A percentile compares a stretch with the other conserved stretches of the same genome.
phyloP scores from a whole-genome alignment of 345 rosid species.

The Sonneratia alba region DNA sequence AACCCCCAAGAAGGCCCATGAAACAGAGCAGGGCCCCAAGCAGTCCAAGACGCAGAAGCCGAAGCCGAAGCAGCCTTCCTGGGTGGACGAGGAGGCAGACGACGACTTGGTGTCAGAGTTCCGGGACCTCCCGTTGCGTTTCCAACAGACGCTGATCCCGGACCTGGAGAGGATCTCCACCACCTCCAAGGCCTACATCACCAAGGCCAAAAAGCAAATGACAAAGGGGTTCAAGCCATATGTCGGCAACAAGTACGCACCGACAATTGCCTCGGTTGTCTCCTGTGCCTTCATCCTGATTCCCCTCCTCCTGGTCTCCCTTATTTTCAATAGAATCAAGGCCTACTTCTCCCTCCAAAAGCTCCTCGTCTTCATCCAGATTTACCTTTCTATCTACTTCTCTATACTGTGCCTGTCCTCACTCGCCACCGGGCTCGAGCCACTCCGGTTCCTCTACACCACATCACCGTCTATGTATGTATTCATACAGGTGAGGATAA shows the following conservation, averaged over 20 bases:
- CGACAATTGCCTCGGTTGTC: conserved; percentile 53
- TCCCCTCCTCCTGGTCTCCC: conserved; percentile 72
- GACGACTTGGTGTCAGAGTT: conserved; percentile 58
- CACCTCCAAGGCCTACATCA: conserved; percentile 61
- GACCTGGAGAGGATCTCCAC: conserved; percentile 76
- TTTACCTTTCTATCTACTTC: conserved; percentile 92
- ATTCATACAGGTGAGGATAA: conserved; percentile 40
- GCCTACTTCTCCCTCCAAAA: conserved; percentile 85
- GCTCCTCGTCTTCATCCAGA: conserved; percentile 67
- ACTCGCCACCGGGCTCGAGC: conserved; percentile 72
- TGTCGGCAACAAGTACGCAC: conserved; percentile 69
- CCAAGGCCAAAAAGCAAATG: conserved; percentile 70
- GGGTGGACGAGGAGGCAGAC: conserved; percentile 55
- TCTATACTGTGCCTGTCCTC: conserved; percentile 69
- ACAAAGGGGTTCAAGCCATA: conserved; percentile 69
- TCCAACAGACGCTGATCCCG: conserved; percentile 65
- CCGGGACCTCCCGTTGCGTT: conserved; percentile 63
- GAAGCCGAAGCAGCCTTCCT: conserved; percentile 27
- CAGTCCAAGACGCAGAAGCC: conserved; percentile 14
- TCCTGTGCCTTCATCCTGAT: conserved; percentile 62
- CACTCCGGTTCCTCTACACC: conserved; percentile 68
- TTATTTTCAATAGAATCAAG: conserved; percentile 64
- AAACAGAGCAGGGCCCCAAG: conserved; percentile 7
- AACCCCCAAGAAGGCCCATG: conserved; percentile 2
- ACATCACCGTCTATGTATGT: conserved; percentile 65